Evolutionary conservation across 1,139 yeast genomes (phyloP), one percentile per base, ranked within the genome.

Genomic region (Saccharomyces pastorianus): DNA sequence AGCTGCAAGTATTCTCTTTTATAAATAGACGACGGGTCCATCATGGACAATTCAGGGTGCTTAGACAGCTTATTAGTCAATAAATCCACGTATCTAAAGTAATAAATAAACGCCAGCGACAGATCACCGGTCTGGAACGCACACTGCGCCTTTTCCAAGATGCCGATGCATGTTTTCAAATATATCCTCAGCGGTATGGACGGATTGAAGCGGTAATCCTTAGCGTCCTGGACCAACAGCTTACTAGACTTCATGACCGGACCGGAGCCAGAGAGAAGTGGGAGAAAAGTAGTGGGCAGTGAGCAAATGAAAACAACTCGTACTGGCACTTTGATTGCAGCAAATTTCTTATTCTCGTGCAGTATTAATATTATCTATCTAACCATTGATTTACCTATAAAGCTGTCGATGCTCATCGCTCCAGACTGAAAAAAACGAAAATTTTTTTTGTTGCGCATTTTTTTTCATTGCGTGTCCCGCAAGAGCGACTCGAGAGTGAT

Each of bases 11-110:
- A 66, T 50, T 65, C 66, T 44, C 61, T 59, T 49, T 56, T 58
- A 46, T 61, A 56, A 6, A 65, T 51, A 32, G 38, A 31, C 2
- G 17, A 5, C 44, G 44, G 7, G 11, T 38, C 44, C 44, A 38
- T 17, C 7, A 8, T 2, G n/a, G 25, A 38, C 23, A 54, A 55
- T 44, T 66, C 62, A 2, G 68, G 66, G 53, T 68, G 71, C 13
- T 51, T 55, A 3, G 68, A 57, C 47, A 68, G 53, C 53, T 62
- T 67, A 51, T 65, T 62, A 29, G 66, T 64, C 55, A 67, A 62
- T 14, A 68, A 57, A 51, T 67, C 70, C 28, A 67, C 60, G 44
- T 68, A 68, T 50, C 71, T 59, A 48, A 65, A 59, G 48, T 68
- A 68, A 32, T 58, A 59, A 51, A 64, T 52, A 52, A 61, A 68